Evolutionary conservation across 2,329 filamentous ascomycete species (phyloP), one percentile per base, ranked within the genome.

Genomic region (Colletotrichum eremochloae): DNA sequence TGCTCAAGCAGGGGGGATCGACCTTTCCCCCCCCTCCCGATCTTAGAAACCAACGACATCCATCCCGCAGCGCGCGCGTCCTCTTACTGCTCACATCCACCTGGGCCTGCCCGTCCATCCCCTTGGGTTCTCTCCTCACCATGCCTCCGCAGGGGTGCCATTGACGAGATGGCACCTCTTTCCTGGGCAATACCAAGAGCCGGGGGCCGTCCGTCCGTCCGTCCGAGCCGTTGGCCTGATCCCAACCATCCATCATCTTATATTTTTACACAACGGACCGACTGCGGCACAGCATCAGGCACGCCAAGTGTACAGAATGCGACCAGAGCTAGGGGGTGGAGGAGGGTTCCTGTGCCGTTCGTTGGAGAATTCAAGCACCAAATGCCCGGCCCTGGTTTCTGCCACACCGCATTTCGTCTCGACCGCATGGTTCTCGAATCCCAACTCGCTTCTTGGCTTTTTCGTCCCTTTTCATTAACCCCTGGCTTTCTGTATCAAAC

Each of bases 381-480:
- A 53, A 38, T 15, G 20, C 18, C 53, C 53, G 65, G 65, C 63
- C 53, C 53, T 40, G 53, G 69, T 56, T 64, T 64, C 38, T 55
- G 66, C 63, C 63, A 60, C 69, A 68, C 65, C 68, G 68, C 65
- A 71, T 68, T 44, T 68, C 68, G 68, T 58, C 58, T 68, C 52
- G 33, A 50, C 58, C 50, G 57, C 64, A 31, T 63, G 42, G 52
- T 68, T 52, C 52, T 55, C 52, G 58, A 52, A 48, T 29, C 9
- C 4, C 15, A 53, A 20, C 7, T 42, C 40, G 24, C 46, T 58
- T 58, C 44, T 31, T 50, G 53, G 48, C 31, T 29, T 63, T 52
- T 36, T 50, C 3, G 11, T 36, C 24, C 11, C 5, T 33, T 48
- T 33, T 6, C 8, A 8, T 36, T 15, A 4, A 7, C 24, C 29